Evolutionary conservation across 2,329 filamentous ascomycete genomes (phyloP).

Genomic region (Calonectria pseudoturangicola): DNA sequence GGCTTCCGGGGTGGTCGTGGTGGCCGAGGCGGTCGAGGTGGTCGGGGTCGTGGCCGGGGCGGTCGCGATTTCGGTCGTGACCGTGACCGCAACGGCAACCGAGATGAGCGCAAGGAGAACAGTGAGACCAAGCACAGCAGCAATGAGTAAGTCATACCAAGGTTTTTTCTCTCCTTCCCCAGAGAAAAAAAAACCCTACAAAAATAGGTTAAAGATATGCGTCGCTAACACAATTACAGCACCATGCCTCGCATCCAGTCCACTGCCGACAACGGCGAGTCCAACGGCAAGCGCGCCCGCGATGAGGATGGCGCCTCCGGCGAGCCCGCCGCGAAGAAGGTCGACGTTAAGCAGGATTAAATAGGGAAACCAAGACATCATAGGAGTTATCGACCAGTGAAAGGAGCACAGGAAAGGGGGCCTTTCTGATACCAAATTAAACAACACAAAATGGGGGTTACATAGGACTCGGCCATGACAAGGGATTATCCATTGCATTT

Average conservation of each 20-base stretch:
- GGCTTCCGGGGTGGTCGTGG: slow-evolving; percentile 72
- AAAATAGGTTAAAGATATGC: background rate
- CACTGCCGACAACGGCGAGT: slow-evolving; percentile 59
- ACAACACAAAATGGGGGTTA: slow-evolving; percentile 32
- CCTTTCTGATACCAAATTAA: slow-evolving; percentile 51
- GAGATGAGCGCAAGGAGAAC: slow-evolving; percentile 48
- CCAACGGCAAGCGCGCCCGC: slow-evolving; percentile 72
- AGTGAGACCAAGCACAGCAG: slow-evolving; percentile 53
- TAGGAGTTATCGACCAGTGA: slow-evolving; percentile 24
- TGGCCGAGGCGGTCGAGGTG: slow-evolving; percentile 64
- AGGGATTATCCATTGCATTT: slow-evolving; percentile 47
- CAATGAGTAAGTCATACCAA: slow-evolving; percentile 51
- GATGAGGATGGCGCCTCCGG: slow-evolving; percentile 68
- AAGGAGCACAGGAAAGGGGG: slow-evolving; percentile 24
- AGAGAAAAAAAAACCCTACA: background rate
- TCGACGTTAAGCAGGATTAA: slow-evolving; percentile 70
- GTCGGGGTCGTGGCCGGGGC: slow-evolving; percentile 66
- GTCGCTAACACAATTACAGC: slow-evolving; percentile 46
- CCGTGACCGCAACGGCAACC: slow-evolving; percentile 29
- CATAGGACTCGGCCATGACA: slow-evolving; percentile 36
- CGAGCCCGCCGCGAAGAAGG: slow-evolving; percentile 77
- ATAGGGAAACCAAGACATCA: slow-evolving; percentile 30
- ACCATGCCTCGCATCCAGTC: slow-evolving; percentile 65
- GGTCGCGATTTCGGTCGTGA: slow-evolving; percentile 56
- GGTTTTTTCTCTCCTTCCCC: background rate